phyloP scores from a whole-genome alignment of 2,329 filamentous ascomycete genomes.

The Cladophialophora bantiana region DNA sequence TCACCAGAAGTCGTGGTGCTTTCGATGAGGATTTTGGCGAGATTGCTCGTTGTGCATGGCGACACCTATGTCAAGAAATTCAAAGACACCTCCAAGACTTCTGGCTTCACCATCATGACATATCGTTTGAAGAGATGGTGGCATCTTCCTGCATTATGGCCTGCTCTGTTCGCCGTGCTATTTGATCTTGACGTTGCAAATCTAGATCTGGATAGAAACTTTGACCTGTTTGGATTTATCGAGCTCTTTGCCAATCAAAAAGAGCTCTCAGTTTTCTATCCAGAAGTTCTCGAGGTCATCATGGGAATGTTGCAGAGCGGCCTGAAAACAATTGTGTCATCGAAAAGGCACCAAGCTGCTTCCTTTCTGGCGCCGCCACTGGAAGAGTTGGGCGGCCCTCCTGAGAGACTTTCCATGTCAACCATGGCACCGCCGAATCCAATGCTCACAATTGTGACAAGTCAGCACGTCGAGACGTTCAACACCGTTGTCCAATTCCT shows the following conservation, averaged over 20 bases:
- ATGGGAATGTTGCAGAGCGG: conserved; percentile 87
- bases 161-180: conserved; percentile 83
- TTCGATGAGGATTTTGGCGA: conserved; percentile 81
- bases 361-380: conserved; percentile 30
- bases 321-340: conserved; percentile 71
- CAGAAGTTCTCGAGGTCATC: conserved; percentile 80
- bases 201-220: conserved; percentile 74
- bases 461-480: conserved; percentile 70
- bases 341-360: conserved; percentile 54
- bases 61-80: conserved; percentile 85
- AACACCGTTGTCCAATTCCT: conserved; percentile 81
- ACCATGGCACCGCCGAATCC: conserved; percentile 41
- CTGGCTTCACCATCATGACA: conserved; percentile 86
- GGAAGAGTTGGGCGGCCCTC: conserved; percentile 51
- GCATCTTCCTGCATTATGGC: conserved; percentile 84
- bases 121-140: conserved; percentile 85
- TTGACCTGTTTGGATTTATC: conserved; percentile 76
- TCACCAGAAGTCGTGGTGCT: conserved; percentile 83
- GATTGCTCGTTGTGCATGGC: conserved; percentile 83
- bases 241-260: conserved; percentile 69
- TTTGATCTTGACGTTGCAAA: conserved; percentile 82
- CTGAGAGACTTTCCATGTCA: conserved; percentile 39
- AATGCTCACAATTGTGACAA: conserved; percentile 45
- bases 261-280: conserved; percentile 71
- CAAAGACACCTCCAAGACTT: conserved; percentile 71